These are phyloP conservation scores for Moringa oleifera DNA, from an alignment of 345 rosid species.

Conservation along the genomic window DNA sequence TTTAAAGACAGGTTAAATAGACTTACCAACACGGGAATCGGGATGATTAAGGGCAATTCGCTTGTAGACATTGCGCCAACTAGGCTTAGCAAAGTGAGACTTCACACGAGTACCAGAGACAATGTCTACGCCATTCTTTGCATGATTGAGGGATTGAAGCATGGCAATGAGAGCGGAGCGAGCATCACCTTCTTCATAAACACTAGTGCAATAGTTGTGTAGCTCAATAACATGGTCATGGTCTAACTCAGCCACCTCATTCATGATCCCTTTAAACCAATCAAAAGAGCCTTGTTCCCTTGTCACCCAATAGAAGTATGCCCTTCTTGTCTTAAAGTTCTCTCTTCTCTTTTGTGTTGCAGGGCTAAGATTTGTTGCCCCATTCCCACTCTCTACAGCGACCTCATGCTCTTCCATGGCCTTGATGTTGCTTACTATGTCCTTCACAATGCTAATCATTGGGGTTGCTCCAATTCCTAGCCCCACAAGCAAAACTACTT, in stretches of 20 bases:
- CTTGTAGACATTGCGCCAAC: slow-evolving; percentile 73
- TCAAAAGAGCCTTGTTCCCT: slow-evolving; percentile 84
- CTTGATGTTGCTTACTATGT: slow-evolving; percentile 62
- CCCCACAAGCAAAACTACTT: slow-evolving; percentile 69
- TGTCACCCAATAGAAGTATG: slow-evolving; percentile 82
- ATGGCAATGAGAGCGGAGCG: slow-evolving; percentile 73
- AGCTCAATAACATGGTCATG: slow-evolving; percentile 56
- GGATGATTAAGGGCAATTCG: slow-evolving; percentile 56
- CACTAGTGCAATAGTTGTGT: slow-evolving; percentile 79
- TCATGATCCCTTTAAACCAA: slow-evolving; percentile 82
- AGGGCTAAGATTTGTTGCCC: slow-evolving; percentile 20
- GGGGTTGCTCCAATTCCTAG: slow-evolving; percentile 90
- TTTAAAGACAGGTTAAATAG: no score
- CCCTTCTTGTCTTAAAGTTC: slow-evolving; percentile 60
- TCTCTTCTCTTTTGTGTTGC: slow-evolving; percentile 36
- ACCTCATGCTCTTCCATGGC: slow-evolving; percentile 36
- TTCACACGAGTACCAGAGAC: slow-evolving; percentile 78
- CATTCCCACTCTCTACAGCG: slow-evolving; percentile 37
- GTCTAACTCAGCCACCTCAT: slow-evolving; percentile 70
- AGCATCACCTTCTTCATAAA: slow-evolving; percentile 82
- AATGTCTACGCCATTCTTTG: slow-evolving; percentile 67
- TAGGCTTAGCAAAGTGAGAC: slow-evolving; percentile 77
- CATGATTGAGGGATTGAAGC: slow-evolving; percentile 74
- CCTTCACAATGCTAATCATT: slow-evolving; percentile 82
- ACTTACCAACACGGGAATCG: slow-evolving; percentile 60